Evolutionary conservation across 2,329 filamentous ascomycete species (phyloP).

Genomic region (Colletotrichum incanum): DNA sequence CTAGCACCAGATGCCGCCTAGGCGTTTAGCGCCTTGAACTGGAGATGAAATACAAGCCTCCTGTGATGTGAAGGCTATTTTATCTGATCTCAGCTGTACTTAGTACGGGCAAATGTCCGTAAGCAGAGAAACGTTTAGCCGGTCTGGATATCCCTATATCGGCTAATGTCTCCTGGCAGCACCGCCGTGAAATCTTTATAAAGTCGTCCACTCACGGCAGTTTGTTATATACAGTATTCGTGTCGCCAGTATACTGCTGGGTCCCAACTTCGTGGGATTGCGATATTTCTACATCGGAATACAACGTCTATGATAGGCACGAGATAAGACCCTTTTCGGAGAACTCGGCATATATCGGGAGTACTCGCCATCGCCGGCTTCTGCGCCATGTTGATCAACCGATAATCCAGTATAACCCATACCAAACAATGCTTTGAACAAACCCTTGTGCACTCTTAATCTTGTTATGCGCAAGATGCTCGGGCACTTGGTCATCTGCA

Average conservation of each 20-base stretch:
- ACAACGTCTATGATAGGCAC: not conserved
- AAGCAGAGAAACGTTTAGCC: not conserved
- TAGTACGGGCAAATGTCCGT: not conserved
- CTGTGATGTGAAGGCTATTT: fast-evolving
- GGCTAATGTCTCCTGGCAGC: not conserved
- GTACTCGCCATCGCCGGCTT: not conserved
- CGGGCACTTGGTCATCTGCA: too few species aligned
- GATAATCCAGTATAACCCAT: not conserved
- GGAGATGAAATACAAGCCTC: not conserved
- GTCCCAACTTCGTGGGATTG: fast-evolving
- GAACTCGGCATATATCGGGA: not conserved
- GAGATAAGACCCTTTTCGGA: not conserved
- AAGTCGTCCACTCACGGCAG: too few species aligned
- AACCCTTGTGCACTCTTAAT: too few species aligned
- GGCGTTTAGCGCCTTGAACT: not conserved
- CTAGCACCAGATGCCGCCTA: not conserved
- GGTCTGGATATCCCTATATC: not conserved
- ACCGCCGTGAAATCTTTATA: not conserved
- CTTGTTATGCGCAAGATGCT: not conserved
- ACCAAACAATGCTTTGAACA: not conserved
- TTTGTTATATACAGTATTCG: not conserved
- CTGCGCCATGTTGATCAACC: fast-evolving
- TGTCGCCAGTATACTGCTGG: fast-evolving
- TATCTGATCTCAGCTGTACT: not conserved
- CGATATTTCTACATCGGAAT: too few species aligned